Percentiles rank a stretch among this genome's conserved stretches.
phyloP scores from a whole-genome alignment of 2,329 filamentous ascomycete genomes.

The Penicillium sp. region DNA sequence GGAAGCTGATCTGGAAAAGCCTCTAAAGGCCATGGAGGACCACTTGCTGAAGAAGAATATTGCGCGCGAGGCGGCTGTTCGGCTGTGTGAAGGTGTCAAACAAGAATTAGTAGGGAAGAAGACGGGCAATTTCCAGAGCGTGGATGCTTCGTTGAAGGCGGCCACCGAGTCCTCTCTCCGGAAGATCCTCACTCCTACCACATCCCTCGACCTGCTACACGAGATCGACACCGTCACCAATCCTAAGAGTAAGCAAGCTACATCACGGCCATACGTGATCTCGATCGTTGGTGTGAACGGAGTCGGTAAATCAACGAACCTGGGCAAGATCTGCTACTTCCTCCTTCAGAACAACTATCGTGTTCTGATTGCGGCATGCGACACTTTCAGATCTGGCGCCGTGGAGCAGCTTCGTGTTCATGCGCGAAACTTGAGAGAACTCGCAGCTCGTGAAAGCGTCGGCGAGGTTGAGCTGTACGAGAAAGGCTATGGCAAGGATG shows the following conservation, averaged over 20 bases:
- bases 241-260: constrained; percentile 66
- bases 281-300: constrained; percentile 98
- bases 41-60: constrained; percentile 96
- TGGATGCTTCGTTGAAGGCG: constrained; percentile 79
- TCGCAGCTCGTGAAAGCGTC: constrained; percentile 78
- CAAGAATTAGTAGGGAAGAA: constrained; percentile 87
- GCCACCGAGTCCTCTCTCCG: constrained; percentile 92
- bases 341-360: constrained; percentile 96
- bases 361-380: constrained; percentile 90
- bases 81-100: constrained; percentile 89
- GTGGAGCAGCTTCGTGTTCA: constrained; percentile 97
- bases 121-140: constrained; percentile 88
- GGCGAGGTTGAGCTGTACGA: constrained; percentile 90
- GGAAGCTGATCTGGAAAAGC: constrained; percentile 85
- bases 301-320: constrained; percentile 96
- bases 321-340: constrained; percentile 98
- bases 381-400: constrained; percentile 95
- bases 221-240: constrained; percentile 82
- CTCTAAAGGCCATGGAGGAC: constrained; percentile 94
- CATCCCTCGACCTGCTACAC: constrained; percentile 89
- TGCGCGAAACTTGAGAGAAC: constrained; percentile 88
- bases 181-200: constrained; percentile 95
- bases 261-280: constrained; percentile 87
- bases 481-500: constrained; percentile 97
- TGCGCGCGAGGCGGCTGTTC: constrained; percentile 87